Evolutionary conservation across 1,284 basidiomycete genomes (phyloP), one percentile per base, ranked within the genome.

Genomic region (Ustanciosporium gigantosporum): DNA sequence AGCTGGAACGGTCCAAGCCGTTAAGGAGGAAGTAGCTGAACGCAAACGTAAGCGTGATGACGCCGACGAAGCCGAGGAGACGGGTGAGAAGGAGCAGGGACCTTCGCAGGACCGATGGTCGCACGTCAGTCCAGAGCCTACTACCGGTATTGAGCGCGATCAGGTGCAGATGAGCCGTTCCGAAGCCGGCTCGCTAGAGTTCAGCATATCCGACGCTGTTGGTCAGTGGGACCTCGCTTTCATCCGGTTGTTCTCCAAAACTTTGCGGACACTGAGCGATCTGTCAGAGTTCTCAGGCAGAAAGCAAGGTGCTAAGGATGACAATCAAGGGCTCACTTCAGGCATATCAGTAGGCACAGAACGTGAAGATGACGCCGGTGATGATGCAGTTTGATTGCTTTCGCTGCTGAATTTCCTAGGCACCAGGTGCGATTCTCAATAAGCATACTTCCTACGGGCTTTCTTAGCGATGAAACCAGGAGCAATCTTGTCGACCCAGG

Each of bases 221-320:
- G 55, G 46, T 7, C 58, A 51, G 45, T 67, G 64, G 64, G 64
- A 67, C 25, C 37, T 67, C 2, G 50, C 53, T 9, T 67, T 67
- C 27, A 59, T 59, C 6, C 49, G 64, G 11, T 35, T 64, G 25
- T 67, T 62, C 35, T 62, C 58, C 8, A 35, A 39, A 9, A 64
- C 64, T n/a, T 25, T 67, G 15, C 47, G 53, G 4, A 59, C 47
- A 19, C 61, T 65, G 44, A 65, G 61, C 36, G 61, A 65, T 37
- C 50, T 65, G 2, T 42, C 46, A 5, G 60, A 58, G 5, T 36
- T 36, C 13, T 32, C 41, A 29, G 27, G 27, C 9, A 29, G n/a
- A n/a, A 11, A 47, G 37, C 14, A 15, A 50, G 7, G n/a, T n/a
- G n/a, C n/a, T n/a, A n/a, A n/a, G n/a, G n/a, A n/a, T n/a, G n/a